phyloP scores from a whole-genome alignment of 192 early-diverging fungal species.

The Coemansia sp. region DNA sequence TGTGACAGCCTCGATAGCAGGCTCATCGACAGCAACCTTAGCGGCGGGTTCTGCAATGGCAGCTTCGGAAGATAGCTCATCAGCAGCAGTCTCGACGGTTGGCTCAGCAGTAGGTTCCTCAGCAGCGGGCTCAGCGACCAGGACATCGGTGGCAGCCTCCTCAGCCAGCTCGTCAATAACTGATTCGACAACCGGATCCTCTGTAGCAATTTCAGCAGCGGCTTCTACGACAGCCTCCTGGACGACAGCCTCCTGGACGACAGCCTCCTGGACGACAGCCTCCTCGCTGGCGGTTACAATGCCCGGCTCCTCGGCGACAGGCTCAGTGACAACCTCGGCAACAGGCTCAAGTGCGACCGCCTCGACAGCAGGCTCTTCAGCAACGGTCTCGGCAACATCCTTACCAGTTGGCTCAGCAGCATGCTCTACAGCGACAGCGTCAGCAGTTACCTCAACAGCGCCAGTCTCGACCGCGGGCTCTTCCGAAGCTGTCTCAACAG shows the following conservation, averaged over 20 bases:
- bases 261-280: neutral
- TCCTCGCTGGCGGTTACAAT: neutral
- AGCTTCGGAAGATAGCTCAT: constrained; percentile 4
- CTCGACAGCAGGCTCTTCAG: neutral
- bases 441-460: neutral
- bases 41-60: neutral
- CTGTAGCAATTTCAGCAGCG: too few species aligned
- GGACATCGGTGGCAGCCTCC: neutral
- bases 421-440: neutral
- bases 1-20: neutral
- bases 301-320: constrained; percentile 5
- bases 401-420: neutral
- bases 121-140: too few species aligned
- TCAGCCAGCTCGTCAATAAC: too few species aligned
- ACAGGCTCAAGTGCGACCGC: too few species aligned
- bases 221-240: too few species aligned
- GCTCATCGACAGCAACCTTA: neutral
- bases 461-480: neutral
- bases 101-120: too few species aligned
- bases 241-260: too few species aligned
- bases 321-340: neutral
- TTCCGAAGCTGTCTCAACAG: neutral
- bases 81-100: too few species aligned
- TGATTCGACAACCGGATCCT: too few species aligned
- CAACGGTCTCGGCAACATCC: neutral